These are phyloP conservation scores for Vigna hirtella DNA, from an alignment of 306 rosid genomes.

Conservation along the genomic window DNA sequence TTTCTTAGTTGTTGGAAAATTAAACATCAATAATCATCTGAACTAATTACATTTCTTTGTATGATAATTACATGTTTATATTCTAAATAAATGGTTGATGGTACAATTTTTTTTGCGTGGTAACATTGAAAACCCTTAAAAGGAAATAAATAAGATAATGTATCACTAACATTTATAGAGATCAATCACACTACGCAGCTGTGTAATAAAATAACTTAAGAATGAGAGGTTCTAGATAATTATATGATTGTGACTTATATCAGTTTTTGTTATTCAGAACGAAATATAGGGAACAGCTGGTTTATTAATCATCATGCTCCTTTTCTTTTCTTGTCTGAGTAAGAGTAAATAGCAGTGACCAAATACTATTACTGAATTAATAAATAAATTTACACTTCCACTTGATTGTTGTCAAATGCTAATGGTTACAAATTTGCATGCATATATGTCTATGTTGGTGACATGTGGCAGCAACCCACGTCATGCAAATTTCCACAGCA, in stretches of 20 bases:
- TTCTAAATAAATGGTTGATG: not conserved
- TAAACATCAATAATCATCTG: not conserved
- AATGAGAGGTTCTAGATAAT: not conserved
- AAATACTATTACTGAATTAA: not conserved
- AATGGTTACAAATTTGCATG: not conserved
- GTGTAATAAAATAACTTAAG: conserved; percentile 13
- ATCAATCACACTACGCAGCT: too few relatives aligned
- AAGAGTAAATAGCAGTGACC: not conserved
- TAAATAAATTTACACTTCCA: not conserved
- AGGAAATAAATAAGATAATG: too few relatives aligned
- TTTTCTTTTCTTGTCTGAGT: not conserved
- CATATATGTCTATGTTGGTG: not conserved
- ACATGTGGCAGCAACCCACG: conserved; percentile 44
- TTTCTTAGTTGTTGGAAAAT: not conserved
- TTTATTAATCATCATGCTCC: not conserved
- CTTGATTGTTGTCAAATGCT: too few relatives aligned
- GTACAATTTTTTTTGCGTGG: not conserved
- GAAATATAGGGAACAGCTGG: conserved; percentile 4
- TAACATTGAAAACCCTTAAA: not conserved
- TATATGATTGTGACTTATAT: conserved; percentile 35
- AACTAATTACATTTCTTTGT: not conserved
- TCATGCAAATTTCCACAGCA: conserved; percentile 49
- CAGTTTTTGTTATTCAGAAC: conserved; percentile 32
- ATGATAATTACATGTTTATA: not conserved
- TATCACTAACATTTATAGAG: too few relatives aligned